Base-by-base conservation (phyloP, 129 eudicot species). In the carrot (Daucus carota) region DNA sequence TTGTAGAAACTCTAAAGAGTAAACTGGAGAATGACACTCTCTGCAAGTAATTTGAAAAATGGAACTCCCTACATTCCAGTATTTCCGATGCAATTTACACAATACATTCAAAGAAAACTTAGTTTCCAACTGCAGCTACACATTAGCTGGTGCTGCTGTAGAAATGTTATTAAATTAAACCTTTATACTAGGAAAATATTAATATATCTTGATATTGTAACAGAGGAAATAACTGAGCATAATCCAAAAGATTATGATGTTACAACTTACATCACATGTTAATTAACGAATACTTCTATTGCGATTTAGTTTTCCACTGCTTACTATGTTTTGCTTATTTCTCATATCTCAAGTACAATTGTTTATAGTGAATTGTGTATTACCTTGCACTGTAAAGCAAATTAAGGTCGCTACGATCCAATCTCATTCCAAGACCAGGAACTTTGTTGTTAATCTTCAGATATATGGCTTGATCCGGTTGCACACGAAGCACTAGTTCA, bases 401-500 rank as follows among this genome's bases (percentile, higher is more conserved):
- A 80, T 93, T 93, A 76, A 93, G 98, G 87, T 93, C 92, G 69
- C 96, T 88, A 41, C 97, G 91, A 81, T 93, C 97, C 26, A 93
- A 81, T 81, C 97, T 88, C 98, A 93, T 93, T 52, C 92, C 98
- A 43, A 93, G 88, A 75, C 98, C 98, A 40, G 98, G 98, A 80
- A 90, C 84, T 89, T 93, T 93, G 84, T 87, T 93, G 82, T 93
- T 93, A 48, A 93, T 86, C 81, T 93, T 93, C 73, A 93, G 84
- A 82, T 85, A 90, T 63, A 93, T 87, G 62, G 98, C 98, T 84
- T 93, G 97, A 78, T 93, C 92, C 1, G 98, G 98, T 76, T 93
- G 98, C 36, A 93, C 88, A 36, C 97, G 92, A 77, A 92, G 92
- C 68, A 92, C 98, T 36, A 92, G 94, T 90, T 92, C 98, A 75